Evolutionary conservation across 108 stramenopile species (phyloP).

Genomic region (Mayamaea pseudoterrestris): DNA sequence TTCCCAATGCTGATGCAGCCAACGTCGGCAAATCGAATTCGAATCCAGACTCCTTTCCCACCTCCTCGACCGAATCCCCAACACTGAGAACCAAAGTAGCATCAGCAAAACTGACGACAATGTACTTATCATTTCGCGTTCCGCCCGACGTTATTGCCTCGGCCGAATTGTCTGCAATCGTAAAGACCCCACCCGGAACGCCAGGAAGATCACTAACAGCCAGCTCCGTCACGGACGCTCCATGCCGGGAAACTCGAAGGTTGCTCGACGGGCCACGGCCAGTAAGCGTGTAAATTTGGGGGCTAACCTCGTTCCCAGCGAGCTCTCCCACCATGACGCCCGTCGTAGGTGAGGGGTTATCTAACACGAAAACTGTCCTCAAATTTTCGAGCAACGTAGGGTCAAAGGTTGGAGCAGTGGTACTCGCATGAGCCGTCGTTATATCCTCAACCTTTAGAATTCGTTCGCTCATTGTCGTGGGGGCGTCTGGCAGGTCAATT

Average conservation of each 20-base stretch:
- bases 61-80: conserved; percentile 95
- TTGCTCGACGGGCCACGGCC: conserved; percentile 81
- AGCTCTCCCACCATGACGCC: conserved; percentile 85
- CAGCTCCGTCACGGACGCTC: conserved; percentile 84
- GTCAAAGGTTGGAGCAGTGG: conserved; percentile 58
- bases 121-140: conserved; percentile 43
- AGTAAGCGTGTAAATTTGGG: conserved; percentile 86
- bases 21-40: conserved; percentile 80
- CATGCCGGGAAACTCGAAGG: conserved; percentile 81
- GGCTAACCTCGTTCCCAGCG: conserved; percentile 81
- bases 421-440: conserved; percentile 9
- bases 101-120: conserved; percentile 95
- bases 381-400: conserved; percentile 75
- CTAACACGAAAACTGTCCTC: conserved; percentile 56
- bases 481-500: conserved; percentile 70
- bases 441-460: conserved; percentile 20
- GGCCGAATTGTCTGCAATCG: conserved; percentile 56
- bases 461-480: conserved; percentile 25
- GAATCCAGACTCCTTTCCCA: conserved; percentile 85
- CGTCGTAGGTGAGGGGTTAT: conserved; percentile 77
- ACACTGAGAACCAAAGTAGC: conserved; percentile 92
- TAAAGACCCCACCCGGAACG: conserved; percentile 86
- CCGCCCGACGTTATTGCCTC: conserved; percentile 13
- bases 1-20: conserved; percentile 76
- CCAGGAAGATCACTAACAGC: conserved; percentile 92